Evolutionary conservation across 805 yeast genomes (phyloP).

Genomic region (Starmera pachycereana): DNA sequence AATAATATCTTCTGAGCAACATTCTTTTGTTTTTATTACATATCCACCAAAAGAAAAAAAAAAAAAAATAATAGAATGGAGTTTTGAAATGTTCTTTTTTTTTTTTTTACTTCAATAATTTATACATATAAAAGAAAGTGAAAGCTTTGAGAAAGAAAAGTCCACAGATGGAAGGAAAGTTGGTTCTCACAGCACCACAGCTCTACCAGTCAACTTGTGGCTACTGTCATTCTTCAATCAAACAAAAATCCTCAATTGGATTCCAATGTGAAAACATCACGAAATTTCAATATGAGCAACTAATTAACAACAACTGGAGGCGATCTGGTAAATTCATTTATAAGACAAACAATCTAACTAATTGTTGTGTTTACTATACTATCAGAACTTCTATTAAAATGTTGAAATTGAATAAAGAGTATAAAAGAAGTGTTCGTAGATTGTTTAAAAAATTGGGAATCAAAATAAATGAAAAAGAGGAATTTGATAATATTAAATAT

Average conservation of each 20-base stretch:
- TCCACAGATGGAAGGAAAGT: constrained; percentile 2
- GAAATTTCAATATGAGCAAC: constrained; percentile 43
- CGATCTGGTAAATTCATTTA: constrained; percentile 66
- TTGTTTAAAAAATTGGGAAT: constrained; percentile 25
- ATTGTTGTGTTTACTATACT: constrained; percentile 74
- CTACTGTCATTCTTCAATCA: constrained; percentile 37
- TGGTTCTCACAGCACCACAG: constrained; percentile 35
- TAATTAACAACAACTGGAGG: constrained; percentile 69
- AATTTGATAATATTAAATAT: constrained; percentile 22
- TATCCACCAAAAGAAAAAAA: too few relatives aligned
- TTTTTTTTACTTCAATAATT: too few relatives aligned
- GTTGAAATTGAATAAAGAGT: constrained; percentile 51
- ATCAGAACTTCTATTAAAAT: constrained; percentile 47
- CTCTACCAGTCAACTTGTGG: constrained; percentile 49
- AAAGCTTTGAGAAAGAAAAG: too few relatives aligned
- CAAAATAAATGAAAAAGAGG: constrained; percentile 6
- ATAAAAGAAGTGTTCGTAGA: constrained; percentile 52
- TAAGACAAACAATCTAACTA: constrained; percentile 55
- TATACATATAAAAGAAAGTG: too few relatives aligned
- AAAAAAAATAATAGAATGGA: too few relatives aligned
- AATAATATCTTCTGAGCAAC: constrained; percentile 4
- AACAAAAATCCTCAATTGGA: constrained; percentile 20
- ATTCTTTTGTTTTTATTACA: background rate
- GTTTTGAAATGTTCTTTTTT: too few relatives aligned
- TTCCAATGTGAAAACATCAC: constrained; percentile 36